Base-by-base conservation (phyloP, 352 stramenopile species). In the Phytopythium helicoides region DNA sequence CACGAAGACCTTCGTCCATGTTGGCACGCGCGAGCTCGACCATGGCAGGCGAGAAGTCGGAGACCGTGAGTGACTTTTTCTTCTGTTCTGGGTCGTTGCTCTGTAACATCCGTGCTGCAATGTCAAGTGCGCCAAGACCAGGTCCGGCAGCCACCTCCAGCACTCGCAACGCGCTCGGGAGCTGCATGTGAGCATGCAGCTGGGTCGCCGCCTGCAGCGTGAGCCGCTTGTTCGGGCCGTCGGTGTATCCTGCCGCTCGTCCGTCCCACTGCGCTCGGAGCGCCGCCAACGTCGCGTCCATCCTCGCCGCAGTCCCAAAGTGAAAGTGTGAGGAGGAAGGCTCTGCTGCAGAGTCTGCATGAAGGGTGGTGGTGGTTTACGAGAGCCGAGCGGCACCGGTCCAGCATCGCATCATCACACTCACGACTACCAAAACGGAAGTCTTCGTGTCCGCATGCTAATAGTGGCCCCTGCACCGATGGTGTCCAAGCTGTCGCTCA, bases 131-230 rank as follows among this genome's bases (percentile, higher is more conserved):
- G 10, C 75, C 71, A 3, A 86, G 34, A 6, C 71, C 75, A 15
- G 55, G 64, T 16, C 71, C 75, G 0, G 71, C 64, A 5, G 68
- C 71, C 38, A 83, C 61, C 50, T 86, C 71, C 0, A 86, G 60
- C 39, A 81, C 66, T 26, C 58, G 65, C 23, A 52, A 42, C 10
- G 75, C 71, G 2, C 15, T 12, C 16, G 75, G 55, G 2, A 86
- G 66, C 46, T 86, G 52, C 71, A 86, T 69, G 52, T 81, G 60
- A 0, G 59, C 46, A 65, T 86, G 68, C 52, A 83, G 26, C 10
- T 80, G 47, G 6, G 25, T 37, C 19, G 72, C 60, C 37, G 65
- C 72, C 47, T 86, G 75, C 56, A 73, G 52, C 11, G 75, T 83
- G 49, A 86, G 54, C 39, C 51, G 67, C 37, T 72, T 75, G 58